A percentile compares a stretch with the other conserved stretches of the same genome.
These are phyloP conservation scores for Mucor sp. DNA, from an alignment of 371 early-diverging fungal species.

Conservation along the genomic window DNA sequence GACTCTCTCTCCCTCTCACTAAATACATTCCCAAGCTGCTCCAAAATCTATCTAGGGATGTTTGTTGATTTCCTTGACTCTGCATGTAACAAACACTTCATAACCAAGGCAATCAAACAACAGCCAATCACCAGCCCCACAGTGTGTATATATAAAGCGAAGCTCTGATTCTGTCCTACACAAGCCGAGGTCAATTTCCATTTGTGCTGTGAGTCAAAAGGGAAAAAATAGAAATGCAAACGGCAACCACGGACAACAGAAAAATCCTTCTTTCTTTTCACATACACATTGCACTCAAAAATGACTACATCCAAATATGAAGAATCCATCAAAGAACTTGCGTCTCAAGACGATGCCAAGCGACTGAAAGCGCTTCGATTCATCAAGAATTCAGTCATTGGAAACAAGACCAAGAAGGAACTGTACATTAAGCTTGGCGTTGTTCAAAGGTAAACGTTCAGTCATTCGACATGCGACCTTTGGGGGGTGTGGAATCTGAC, in stretches of 20 bases:
- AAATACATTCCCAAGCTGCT: too few species aligned
- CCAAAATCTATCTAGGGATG: not conserved
- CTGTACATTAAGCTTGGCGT: conserved; percentile 71
- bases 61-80: not conserved
- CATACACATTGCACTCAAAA: not conserved
- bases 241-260: not conserved
- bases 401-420: conserved; percentile 83
- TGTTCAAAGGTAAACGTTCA: conserved; percentile 61
- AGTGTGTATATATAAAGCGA: not conserved
- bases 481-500: not conserved
- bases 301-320: conserved; percentile 67
- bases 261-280: conserved; percentile 9
- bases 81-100: not conserved
- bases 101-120: not conserved
- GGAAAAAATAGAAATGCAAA: conserved; percentile 2
- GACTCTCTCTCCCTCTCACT: too few species aligned
- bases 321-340: conserved; percentile 57
- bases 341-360: conserved; percentile 44
- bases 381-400: conserved; percentile 87
- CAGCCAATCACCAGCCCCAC: not conserved
- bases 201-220: not conserved
- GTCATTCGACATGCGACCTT: not conserved
- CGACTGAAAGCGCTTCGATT: conserved; percentile 69
- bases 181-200: conserved; percentile 1
- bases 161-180: not conserved